These are phyloP conservation scores for Pseudonitzschia multiseries DNA, from an alignment of 108 stramenopile species.

Conservation along the genomic window DNA sequence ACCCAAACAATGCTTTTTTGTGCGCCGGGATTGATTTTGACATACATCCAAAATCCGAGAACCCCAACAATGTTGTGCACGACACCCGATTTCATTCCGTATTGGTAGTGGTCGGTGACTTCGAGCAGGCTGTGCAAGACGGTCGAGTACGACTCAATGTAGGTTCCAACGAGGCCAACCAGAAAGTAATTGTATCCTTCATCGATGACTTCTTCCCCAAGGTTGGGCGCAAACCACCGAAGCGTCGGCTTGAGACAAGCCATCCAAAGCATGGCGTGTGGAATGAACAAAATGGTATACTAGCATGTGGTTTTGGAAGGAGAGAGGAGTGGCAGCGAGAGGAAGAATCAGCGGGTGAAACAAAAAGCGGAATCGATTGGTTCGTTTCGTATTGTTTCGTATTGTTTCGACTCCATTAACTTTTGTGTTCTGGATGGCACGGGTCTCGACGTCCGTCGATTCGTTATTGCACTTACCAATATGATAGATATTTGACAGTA, in stretches of 20 bases:
- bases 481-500: slow-evolving; percentile 12
- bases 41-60: background rate
- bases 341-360: background rate
- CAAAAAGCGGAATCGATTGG: background rate
- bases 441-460: too few species aligned
- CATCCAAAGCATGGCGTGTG: slow-evolving; percentile 3
- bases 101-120: background rate
- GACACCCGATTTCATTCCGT: slow-evolving; percentile 2
- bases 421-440: too few species aligned
- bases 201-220: slow-evolving; percentile 4
- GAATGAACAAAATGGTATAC: slow-evolving; percentile 13
- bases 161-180: background rate
- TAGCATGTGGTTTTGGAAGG: background rate
- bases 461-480: background rate
- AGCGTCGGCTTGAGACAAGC: background rate
- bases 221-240: slow-evolving; percentile 12
- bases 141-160: slow-evolving; percentile 3
- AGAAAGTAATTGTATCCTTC: slow-evolving; percentile 14
- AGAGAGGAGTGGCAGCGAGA: background rate
- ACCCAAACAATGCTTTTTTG: background rate
- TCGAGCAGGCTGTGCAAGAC: slow-evolving; percentile 9
- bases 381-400: background rate
- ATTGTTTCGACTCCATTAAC: too few species aligned
- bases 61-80: background rate
- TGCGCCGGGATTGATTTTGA: background rate